Percentiles rank a stretch among this genome's conserved stretches.
Evolutionary conservation across 306 rosid genomes (phyloP).

Genomic region (Trichosanthes truncata): DNA sequence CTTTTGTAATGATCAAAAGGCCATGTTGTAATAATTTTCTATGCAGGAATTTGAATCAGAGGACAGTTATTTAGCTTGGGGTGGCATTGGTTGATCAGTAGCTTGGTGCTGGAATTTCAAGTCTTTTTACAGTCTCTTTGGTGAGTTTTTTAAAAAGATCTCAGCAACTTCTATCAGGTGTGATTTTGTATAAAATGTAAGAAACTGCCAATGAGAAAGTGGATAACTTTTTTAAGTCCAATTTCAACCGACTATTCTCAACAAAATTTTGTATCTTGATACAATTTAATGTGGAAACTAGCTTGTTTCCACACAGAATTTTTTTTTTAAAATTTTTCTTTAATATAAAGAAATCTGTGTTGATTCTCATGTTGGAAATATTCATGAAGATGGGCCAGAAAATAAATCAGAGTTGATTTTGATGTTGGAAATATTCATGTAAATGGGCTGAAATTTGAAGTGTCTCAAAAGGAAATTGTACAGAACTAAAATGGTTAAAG

Average conservation of each 20-base stretch:
- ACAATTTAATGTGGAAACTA: not conserved
- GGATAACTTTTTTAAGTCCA: not conserved
- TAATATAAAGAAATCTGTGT: not conserved
- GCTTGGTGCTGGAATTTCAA: not conserved
- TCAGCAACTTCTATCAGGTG: not conserved
- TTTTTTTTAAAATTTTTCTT: not conserved
- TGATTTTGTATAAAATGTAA: not conserved
- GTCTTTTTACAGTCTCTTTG: not conserved
- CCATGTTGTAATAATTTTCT: not conserved
- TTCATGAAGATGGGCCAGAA: not conserved
- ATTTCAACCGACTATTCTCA: not conserved
- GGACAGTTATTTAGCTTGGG: not conserved
- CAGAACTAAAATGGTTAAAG: not conserved
- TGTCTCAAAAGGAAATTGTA: not conserved
- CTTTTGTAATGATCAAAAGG: not conserved
- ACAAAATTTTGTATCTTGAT: not conserved
- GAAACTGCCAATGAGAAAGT: not conserved
- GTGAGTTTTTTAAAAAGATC: not conserved
- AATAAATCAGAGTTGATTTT: not conserved
- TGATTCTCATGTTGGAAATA: slow-evolving; percentile 1
- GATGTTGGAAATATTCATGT: not conserved
- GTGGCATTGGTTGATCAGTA: not conserved
- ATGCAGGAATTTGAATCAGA: not conserved
- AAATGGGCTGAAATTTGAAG: not conserved
- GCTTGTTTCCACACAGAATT: not conserved